Evolutionary conservation across 495 filamentous ascomycete genomes (phyloP).

Genomic region (Hyaloscypha finlandica): DNA sequence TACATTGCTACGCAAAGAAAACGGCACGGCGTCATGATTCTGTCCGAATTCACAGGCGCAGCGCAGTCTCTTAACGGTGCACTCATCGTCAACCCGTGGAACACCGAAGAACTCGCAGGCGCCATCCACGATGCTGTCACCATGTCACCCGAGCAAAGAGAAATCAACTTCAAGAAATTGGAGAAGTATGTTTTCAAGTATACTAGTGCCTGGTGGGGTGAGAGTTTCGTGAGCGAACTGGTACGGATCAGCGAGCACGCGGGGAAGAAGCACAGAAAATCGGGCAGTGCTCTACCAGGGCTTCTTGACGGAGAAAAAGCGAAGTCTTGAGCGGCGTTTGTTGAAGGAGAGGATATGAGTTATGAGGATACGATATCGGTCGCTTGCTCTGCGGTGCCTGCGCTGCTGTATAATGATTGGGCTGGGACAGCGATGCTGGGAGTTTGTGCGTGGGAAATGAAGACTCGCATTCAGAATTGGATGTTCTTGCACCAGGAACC

Average conservation of each 20-base stretch:
- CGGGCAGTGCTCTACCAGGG: not conserved
- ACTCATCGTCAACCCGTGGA: conserved; percentile 89
- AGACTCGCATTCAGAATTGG: not conserved
- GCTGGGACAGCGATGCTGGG: not conserved
- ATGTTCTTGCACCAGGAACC: not conserved
- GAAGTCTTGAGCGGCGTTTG: not conserved
- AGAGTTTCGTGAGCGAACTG: conserved; percentile 87
- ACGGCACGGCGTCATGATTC: conserved; percentile 82
- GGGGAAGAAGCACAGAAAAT: conserved; percentile 42
- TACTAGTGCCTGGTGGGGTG: conserved; percentile 97
- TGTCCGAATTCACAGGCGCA: conserved; percentile 91
- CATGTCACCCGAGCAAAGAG: conserved; percentile 80
- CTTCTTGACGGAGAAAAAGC: conserved; percentile 3
- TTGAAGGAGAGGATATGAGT: not conserved
- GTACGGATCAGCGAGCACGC: conserved; percentile 64
- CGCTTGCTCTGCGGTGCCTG: not conserved
- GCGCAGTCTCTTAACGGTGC: conserved; percentile 85
- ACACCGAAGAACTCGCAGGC: conserved; percentile 83
- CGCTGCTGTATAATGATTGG: not conserved
- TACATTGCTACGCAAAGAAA: conserved; percentile 89
- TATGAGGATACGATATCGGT: not conserved
- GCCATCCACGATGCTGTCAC: conserved; percentile 83
- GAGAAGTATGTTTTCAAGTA: conserved; percentile 86
- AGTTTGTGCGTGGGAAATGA: not conserved
- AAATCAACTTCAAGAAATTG: conserved; percentile 78